Evolutionary conservation across 176 grass and related monocot genomes (phyloP).

Genomic region (Cocos nucifera): DNA sequence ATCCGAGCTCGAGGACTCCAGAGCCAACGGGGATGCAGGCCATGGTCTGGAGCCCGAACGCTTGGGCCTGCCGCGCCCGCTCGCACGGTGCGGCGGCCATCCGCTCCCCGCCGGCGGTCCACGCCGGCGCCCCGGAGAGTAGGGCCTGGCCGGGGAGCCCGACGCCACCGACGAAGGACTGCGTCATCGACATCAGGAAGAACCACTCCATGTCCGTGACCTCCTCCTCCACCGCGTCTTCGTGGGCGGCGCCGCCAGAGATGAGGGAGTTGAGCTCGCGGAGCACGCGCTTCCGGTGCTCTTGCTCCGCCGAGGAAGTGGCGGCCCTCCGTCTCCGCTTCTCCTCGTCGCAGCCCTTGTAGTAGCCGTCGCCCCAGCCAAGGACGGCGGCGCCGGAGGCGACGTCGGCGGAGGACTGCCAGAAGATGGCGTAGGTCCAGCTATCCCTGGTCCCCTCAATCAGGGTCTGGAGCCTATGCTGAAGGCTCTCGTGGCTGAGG

Average conservation of each 20-base stretch:
- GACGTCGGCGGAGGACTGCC: neutral
- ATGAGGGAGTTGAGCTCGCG: neutral
- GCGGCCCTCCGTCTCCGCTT: neutral
- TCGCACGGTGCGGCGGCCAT: neutral
- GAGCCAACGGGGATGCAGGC: slow-evolving; percentile 1
- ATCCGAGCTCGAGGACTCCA: slow-evolving; percentile 10
- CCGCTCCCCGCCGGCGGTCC: neutral
- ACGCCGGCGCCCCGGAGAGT: neutral
- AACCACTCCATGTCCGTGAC: slow-evolving; percentile 10
- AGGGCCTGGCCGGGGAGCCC: slow-evolving; percentile 6
- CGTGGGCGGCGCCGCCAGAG: neutral
- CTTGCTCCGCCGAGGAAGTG: neutral
- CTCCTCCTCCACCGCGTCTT: neutral
- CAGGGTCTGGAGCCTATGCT: slow-evolving; percentile 1
- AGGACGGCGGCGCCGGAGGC: neutral
- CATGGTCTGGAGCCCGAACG: slow-evolving; percentile 2
- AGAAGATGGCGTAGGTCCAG: slow-evolving; percentile 14
- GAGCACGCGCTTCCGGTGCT: slow-evolving; percentile 9
- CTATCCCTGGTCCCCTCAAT: neutral
- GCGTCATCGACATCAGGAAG: slow-evolving; percentile 14
- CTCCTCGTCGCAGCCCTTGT: neutral
- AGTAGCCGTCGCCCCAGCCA: slow-evolving; percentile 9
- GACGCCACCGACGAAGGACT: neutral
- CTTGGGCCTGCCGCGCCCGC: neutral
- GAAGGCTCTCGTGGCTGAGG: neutral